These are phyloP conservation scores for Irpex sp. DNA, from an alignment of 1,284 basidiomycete species.

Conservation along the genomic window DNA sequence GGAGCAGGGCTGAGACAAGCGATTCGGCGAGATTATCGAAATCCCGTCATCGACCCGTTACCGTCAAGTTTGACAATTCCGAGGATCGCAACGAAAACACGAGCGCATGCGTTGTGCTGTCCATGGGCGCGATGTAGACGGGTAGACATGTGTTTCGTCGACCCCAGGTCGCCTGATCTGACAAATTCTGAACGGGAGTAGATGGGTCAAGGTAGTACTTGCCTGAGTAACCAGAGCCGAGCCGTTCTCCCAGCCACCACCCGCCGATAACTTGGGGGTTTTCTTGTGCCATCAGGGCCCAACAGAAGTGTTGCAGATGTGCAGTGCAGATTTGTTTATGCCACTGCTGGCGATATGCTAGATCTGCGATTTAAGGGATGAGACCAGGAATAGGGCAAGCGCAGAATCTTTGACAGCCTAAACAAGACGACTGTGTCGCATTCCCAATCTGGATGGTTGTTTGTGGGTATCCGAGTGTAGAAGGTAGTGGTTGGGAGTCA, in stretches of 20 bases:
- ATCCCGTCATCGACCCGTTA: background rate
- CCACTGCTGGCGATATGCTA: background rate
- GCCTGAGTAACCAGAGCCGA: slow-evolving; percentile 34
- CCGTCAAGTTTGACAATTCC: background rate
- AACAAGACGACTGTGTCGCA: background rate
- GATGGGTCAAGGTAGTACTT: slow-evolving; percentile 8
- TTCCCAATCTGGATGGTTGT: background rate
- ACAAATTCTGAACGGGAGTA: background rate
- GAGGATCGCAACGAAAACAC: background rate
- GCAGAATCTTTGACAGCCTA: background rate
- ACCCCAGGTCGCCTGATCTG: background rate
- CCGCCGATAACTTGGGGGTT: slow-evolving; percentile 27
- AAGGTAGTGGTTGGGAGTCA: background rate
- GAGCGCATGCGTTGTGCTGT: background rate
- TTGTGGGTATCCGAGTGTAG: background rate
- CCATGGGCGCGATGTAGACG: background rate
- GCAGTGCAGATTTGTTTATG: background rate
- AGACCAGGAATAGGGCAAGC: background rate
- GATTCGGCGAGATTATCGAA: background rate
- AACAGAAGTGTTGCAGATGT: background rate
- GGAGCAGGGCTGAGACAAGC: background rate
- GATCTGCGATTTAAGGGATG: background rate
- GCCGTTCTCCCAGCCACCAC: slow-evolving; percentile 24
- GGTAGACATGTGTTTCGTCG: background rate
- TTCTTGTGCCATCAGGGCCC: slow-evolving; percentile 2